Conservation (phyloP, 371 early-diverging fungal species). For the Mucor irregularis region DNA sequence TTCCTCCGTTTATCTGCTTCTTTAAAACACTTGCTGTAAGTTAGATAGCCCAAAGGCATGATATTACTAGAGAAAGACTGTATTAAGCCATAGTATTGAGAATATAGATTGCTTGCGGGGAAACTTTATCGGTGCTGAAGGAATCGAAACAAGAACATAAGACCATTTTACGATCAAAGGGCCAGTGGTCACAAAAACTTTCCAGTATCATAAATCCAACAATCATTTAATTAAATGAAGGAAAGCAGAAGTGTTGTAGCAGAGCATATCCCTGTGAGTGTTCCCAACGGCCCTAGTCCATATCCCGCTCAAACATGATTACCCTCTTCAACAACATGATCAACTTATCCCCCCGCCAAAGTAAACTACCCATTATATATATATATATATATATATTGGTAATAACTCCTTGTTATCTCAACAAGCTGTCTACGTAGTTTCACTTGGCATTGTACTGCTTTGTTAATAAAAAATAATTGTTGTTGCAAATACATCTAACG, state of each 20-base stretch:
- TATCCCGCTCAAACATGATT: slow-evolving; percentile 12
- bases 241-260: slow-evolving; percentile 26
- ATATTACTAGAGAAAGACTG: slow-evolving; percentile 22
- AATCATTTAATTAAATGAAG: slow-evolving; percentile 29
- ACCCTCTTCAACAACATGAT: slow-evolving; percentile 17
- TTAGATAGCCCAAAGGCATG: slow-evolving; percentile 24
- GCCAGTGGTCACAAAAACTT: slow-evolving; percentile 19
- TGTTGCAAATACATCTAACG: slow-evolving; percentile 17
- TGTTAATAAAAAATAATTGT: slow-evolving; percentile 21
- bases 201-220: slow-evolving; percentile 22
- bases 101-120: slow-evolving; percentile 29
- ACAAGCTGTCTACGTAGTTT: slow-evolving; percentile 23
- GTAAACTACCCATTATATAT: slow-evolving; percentile 14
- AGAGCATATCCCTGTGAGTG: slow-evolving; percentile 23
- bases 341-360: slow-evolving; percentile 9
- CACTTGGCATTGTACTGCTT: slow-evolving; percentile 18
- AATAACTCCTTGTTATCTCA: slow-evolving; percentile 18
- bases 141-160: slow-evolving; percentile 24
- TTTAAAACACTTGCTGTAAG: slow-evolving; percentile 36
- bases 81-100: slow-evolving; percentile 26
- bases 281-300: slow-evolving; percentile 21
- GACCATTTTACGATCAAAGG: slow-evolving; percentile 24
- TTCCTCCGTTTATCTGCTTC: slow-evolving; percentile 28
- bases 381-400: slow-evolving; percentile 13
- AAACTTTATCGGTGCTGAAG: slow-evolving; percentile 25